These are phyloP conservation scores for Talaromyces adpressus DNA, from an alignment of 495 filamentous ascomycete genomes.

Conservation along the genomic window DNA sequence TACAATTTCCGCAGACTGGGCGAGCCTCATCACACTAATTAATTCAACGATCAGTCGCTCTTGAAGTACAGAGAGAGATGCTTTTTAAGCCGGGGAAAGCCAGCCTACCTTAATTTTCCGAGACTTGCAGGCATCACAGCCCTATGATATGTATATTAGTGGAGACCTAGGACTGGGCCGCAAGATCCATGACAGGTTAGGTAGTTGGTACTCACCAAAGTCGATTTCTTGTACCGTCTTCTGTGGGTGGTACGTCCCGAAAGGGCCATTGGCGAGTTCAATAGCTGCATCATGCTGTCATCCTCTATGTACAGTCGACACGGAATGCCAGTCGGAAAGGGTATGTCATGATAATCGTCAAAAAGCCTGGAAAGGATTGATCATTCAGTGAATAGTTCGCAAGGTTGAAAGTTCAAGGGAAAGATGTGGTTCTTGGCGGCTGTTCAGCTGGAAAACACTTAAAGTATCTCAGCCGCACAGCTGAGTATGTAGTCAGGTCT, in stretches of 20 bases:
- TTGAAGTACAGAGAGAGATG: neutral
- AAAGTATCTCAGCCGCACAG: neutral
- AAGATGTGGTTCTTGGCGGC: neutral
- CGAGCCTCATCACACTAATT: slow-evolving; percentile 6
- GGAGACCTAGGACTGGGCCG: neutral
- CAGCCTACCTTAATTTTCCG: slow-evolving; percentile 7
- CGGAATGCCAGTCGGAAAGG: neutral
- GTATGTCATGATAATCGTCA: neutral
- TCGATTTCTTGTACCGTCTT: slow-evolving; percentile 5
- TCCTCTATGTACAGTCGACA: neutral
- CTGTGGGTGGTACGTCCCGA: neutral
- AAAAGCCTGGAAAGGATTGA: neutral
- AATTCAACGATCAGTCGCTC: neutral
- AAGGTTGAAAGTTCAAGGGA: neutral
- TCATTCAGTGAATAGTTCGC: neutral
- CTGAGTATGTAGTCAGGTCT: neutral
- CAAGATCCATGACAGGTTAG: neutral
- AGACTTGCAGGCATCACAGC: slow-evolving; percentile 6
- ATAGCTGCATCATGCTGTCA: neutral
- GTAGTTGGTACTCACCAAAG: neutral
- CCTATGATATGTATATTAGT: neutral
- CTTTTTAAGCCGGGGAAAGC: neutral
- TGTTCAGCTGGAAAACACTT: neutral
- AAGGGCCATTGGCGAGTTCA: neutral
- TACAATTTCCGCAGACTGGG: slow-evolving; percentile 5